Base-by-base conservation (phyloP, 1,284 basidiomycete species). In the Coriolopsis trogii region DNA sequence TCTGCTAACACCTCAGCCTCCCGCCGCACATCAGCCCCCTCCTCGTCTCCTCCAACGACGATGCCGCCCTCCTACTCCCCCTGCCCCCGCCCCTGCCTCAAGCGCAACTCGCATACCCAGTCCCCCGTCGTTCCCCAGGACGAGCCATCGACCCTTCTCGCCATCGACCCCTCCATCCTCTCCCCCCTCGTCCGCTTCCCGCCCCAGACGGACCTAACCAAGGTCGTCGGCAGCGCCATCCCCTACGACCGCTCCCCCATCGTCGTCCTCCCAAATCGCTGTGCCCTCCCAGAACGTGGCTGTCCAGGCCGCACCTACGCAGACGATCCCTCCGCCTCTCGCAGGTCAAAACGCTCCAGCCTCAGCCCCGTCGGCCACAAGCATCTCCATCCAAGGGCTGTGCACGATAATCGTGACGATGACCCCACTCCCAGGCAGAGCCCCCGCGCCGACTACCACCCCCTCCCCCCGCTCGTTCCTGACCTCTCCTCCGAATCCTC, bases 231-330 rank as follows among this genome's bases (percentile, higher is more conserved):
- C 49, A 63, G 70, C 29, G 82, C 78, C 28, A 66, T 85, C 72
- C 80, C 81, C n/a, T 88, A 88, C 69, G 85, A 88, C 74, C 82
- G 86, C 58, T 79, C 83, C n/a, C 85, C 85, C 56, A 87, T 87
- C 66, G 73, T 83, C 64, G 85, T 89, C 55, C 57, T 73, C 21
- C 81, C 80, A 40, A 88, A 89, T 63, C 66, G 73, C 46, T 87
- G 85, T 63, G 83, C 83, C 16, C 75, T 89, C 24, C 86, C 86
- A 40, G 85, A 80, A 58, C 81, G 86, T 51, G 85, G 85, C 29
- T 86, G 84, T 65, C 84, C 84, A 37, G 85, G 85, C 29, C 76
- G 82, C 53, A 87, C 84, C 1, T 88, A 87, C 64, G 69, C 77
- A 28, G 76, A 73, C 41, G 76, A 76, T 56, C 49, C 59, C 43